Conservation (phyloP, 768 basidiomycete species). For the Podaxis carcinomalis region DNA sequence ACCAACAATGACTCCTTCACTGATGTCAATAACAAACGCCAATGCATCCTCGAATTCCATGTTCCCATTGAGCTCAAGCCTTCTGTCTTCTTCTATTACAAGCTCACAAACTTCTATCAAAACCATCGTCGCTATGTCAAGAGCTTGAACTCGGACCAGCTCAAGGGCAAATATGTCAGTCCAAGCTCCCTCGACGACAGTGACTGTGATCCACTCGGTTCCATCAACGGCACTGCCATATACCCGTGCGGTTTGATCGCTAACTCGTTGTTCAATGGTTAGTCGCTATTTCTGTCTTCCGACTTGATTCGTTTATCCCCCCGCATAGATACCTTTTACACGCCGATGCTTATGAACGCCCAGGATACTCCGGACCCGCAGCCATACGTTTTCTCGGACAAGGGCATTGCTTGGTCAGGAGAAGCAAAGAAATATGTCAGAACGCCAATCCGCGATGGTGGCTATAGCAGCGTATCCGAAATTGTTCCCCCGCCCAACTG, state of each 20-base stretch:
- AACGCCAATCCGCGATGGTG: slow-evolving; percentile 40
- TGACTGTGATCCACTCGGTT: slow-evolving; percentile 88
- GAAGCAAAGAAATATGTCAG: slow-evolving; percentile 86
- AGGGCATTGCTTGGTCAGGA: slow-evolving; percentile 93
- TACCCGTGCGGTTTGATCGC: slow-evolving; percentile 98
- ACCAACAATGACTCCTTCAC: slow-evolving; percentile 39
- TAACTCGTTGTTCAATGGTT: slow-evolving; percentile 95
- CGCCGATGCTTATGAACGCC: slow-evolving; percentile 55
- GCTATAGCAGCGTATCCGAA: slow-evolving; percentile 53
- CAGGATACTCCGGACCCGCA: slow-evolving; percentile 38
- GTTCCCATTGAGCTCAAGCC: slow-evolving; percentile 71
- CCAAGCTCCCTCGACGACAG: slow-evolving; percentile 49
- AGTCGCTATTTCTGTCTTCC: slow-evolving; percentile 15
- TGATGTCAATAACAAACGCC: slow-evolving; percentile 38
- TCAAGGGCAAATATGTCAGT: slow-evolving; percentile 66
- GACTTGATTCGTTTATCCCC: slow-evolving; percentile 1
- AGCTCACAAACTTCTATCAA: slow-evolving; percentile 94
- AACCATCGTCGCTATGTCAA: slow-evolving; percentile 98
- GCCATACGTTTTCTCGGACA: slow-evolving; percentile 69
- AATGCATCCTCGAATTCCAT: slow-evolving; percentile 81
- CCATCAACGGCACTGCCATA: slow-evolving; percentile 49
- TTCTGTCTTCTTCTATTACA: slow-evolving; percentile 92
- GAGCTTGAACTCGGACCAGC: slow-evolving; percentile 80
- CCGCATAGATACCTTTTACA: slow-evolving; percentile 70
- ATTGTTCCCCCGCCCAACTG: slow-evolving; percentile 96